Conservation (phyloP, 148 eudicot genomes). For the Rhododendron kiyosumense region DNA sequence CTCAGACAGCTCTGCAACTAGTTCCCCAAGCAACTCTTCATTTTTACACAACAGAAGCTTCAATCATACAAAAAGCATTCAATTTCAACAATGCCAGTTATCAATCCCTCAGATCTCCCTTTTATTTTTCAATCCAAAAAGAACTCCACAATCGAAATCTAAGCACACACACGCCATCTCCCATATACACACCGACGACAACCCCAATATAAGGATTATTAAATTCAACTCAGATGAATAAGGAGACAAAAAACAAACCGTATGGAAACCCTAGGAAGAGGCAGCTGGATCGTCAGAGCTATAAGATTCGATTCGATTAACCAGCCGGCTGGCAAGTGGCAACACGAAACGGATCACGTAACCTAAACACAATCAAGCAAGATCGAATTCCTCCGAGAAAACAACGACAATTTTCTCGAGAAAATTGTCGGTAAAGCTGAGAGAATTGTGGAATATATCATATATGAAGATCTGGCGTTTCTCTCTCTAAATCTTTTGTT, state of each 20-base stretch:
- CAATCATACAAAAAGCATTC: not conserved
- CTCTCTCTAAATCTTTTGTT: not conserved
- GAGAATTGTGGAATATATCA: not conserved
- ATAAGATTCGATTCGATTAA: not conserved
- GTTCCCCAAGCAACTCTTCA: not conserved
- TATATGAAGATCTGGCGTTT: not conserved
- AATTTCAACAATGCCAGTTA: constrained; percentile 14
- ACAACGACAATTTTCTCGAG: not conserved
- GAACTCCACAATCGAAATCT: not conserved
- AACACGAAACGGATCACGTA: not conserved
- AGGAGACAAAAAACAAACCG: not conserved
- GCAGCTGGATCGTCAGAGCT: constrained; percentile 7
- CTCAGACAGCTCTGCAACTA: not conserved
- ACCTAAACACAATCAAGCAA: not conserved
- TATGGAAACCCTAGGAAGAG: not conserved
- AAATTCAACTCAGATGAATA: not conserved
- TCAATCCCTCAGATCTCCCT: constrained; percentile 9
- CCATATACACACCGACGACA: not conserved
- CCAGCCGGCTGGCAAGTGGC: not conserved
- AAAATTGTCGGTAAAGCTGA: constrained; percentile 8
- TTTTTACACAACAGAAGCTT: not conserved
- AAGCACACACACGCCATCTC: not conserved
- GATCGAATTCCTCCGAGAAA: constrained; percentile 4
- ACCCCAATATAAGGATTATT: not conserved
- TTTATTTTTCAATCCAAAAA: not conserved